These are phyloP conservation scores for Chrysosphaeria jannelii DNA, from an alignment of 2,329 filamentous ascomycete genomes.

Conservation along the genomic window DNA sequence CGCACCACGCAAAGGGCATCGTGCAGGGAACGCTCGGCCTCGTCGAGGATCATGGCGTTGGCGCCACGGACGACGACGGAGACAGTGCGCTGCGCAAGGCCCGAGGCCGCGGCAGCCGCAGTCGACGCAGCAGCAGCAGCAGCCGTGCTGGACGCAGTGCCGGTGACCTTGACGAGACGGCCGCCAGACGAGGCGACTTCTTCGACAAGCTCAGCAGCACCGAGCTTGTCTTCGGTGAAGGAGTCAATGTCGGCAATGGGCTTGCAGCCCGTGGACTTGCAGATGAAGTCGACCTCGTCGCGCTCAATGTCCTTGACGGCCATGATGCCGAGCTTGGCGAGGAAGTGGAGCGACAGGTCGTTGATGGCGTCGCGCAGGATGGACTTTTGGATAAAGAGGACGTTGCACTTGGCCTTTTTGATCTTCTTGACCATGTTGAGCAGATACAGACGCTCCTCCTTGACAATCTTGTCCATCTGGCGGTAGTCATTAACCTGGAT, in stretches of 20 bases:
- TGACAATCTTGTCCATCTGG: constrained; percentile 99
- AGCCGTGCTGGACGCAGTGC: constrained; percentile 13
- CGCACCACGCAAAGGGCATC: constrained; percentile 93
- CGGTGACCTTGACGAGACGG: constrained; percentile 82
- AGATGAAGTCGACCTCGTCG: constrained; percentile 96
- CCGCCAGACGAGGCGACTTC: constrained; percentile 68
- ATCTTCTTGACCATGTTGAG: constrained; percentile 99
- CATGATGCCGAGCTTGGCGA: constrained; percentile 87
- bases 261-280: constrained; percentile 97
- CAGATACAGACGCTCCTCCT: constrained; percentile 93
- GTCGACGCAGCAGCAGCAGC: constrained; percentile 1
- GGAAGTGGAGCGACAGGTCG: constrained; percentile 87
- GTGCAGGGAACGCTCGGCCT: constrained; percentile 87
- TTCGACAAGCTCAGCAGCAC: constrained; percentile 75
- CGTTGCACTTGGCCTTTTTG: constrained; percentile 99
- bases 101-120: constrained; percentile 1
- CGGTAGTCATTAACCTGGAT: constrained; percentile 98
- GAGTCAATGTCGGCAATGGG: constrained; percentile 95
- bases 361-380: constrained; percentile 95
- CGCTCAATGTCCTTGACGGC: constrained; percentile 94
- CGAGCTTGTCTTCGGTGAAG: constrained; percentile 95
- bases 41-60: constrained; percentile 80
- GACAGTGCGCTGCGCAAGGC: constrained; percentile 43
- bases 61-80: constrained; percentile 85
- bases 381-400: constrained; percentile 92